Percentiles rank a stretch among this genome's conserved stretches.
phyloP scores from a whole-genome alignment of 495 filamentous ascomycete genomes.

The Physcia stellaris region DNA sequence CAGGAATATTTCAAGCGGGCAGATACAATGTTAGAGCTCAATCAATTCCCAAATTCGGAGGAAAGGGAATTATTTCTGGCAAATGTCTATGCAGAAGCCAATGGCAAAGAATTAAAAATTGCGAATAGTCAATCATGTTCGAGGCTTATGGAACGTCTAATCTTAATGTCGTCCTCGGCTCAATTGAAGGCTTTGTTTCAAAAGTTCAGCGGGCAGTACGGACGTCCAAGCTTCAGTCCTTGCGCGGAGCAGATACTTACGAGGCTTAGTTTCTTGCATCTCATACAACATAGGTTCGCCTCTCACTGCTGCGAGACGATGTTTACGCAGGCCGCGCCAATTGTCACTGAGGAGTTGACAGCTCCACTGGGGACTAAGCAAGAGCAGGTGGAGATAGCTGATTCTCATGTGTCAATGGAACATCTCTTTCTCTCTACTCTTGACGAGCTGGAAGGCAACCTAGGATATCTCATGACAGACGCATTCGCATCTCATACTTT shows the following conservation, averaged over 20 bases:
- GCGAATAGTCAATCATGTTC: slow-evolving; percentile 92
- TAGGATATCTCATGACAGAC: slow-evolving; percentile 76
- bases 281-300: slow-evolving; percentile 89
- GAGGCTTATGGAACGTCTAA: slow-evolving; percentile 78
- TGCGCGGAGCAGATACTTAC: background rate
- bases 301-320: slow-evolving; percentile 93
- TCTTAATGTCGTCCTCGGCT: slow-evolving; percentile 59
- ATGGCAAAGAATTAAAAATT: slow-evolving; percentile 88
- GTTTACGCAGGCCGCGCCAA: slow-evolving; percentile 66
- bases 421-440: slow-evolving; percentile 69
- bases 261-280: slow-evolving; percentile 51
- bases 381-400: slow-evolving; percentile 14
- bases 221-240: no score
- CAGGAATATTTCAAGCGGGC: slow-evolving; percentile 87
- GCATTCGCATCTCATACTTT: slow-evolving; percentile 84
- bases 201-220: slow-evolving; percentile 67
- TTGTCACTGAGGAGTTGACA: slow-evolving; percentile 59
- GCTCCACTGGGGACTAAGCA: slow-evolving; percentile 27
- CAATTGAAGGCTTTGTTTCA: slow-evolving; percentile 79
- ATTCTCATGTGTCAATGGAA: slow-evolving; percentile 52
- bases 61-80: slow-evolving; percentile 68
- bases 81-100: slow-evolving; percentile 74
- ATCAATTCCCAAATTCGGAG: slow-evolving; percentile 67
- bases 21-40: slow-evolving; percentile 74
- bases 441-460: slow-evolving; percentile 68